Base-by-base conservation (phyloP, 1,284 basidiomycete species). In the Pulveroboletus sp. region DNA sequence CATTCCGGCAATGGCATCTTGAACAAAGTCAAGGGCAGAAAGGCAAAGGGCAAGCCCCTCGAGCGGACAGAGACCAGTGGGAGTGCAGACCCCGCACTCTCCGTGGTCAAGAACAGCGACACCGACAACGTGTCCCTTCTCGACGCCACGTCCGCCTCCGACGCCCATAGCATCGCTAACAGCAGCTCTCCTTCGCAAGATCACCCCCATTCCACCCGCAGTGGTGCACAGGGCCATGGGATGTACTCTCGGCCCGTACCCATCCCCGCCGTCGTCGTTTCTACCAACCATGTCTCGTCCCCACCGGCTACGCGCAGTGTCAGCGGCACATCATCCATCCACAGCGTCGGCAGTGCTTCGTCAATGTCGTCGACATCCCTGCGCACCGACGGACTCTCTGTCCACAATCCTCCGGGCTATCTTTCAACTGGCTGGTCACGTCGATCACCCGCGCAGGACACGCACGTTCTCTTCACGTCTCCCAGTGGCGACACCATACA, bases 211-310 rank as follows among this genome's bases (percentile, higher is more conserved):
- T 36, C 50, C 16, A 19, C 42, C 37, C 36, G 26, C 21, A 32
- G 43, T 40, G 50, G 47, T 17, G 26, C 41, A 33, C 48, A 46
- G 2, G 35, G 46, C 9, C 45, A 51, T 16, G 16, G 36, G 43
- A 39, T 39, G 9, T 46, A 24, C 35, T 19, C 42, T 3, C 63
- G 49, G 26, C 41, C 46, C 10, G 0, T 58, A 3, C 42, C 59
- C 1, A 66, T 74, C 13, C 74, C 75, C 1, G 67, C 72, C 11
- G 71, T 76, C 4, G 56, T 76, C 33, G 63, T 76, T 9, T 75
- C 75, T 4, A 54, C 44, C 53, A 62, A 64, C 52, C 59, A 65
- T 41, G 43, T 48, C 36, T 54, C 57, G 11, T 59, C 63, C 3
- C 40, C 50, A 9, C 17, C 45, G 3, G 29, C 65, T 3, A 40